These are phyloP conservation scores for Boletellus ananiceps DNA, from an alignment of 768 basidiomycete species.

Conservation along the genomic window DNA sequence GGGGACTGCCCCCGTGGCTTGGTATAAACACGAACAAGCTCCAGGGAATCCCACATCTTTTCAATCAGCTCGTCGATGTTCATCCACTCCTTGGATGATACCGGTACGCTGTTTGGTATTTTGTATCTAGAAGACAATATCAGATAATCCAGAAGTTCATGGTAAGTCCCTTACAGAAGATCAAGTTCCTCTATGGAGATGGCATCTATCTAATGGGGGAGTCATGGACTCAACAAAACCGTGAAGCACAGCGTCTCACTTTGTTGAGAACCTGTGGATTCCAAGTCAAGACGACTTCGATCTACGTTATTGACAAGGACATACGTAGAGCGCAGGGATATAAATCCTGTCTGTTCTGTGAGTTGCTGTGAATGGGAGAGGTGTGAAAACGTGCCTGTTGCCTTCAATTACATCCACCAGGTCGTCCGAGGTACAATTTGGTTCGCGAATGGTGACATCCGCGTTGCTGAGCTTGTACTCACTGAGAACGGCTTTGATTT, in stretches of 20 bases:
- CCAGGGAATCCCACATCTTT: conserved; percentile 89
- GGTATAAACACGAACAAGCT: conserved; percentile 94
- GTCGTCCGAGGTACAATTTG: conserved; percentile 90
- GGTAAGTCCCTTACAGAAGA: conserved; percentile 50
- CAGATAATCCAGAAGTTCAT: conserved; percentile 9
- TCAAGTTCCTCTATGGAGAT: conserved; percentile 98
- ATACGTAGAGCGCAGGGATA: conserved; percentile 86
- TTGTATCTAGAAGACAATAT: conserved; percentile 54
- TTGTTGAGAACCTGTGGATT: conserved; percentile 70
- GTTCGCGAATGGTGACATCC: conserved; percentile 90
- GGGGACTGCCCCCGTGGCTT: conserved; percentile 89
- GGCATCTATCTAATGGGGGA: conserved; percentile 73
- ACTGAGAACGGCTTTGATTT: conserved; percentile 90
- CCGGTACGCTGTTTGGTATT: conserved; percentile 92
- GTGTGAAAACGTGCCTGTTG: conserved; percentile 52
- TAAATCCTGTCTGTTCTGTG: conserved; percentile 60
- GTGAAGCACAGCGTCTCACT: conserved; percentile 36
- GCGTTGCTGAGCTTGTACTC: conserved; percentile 90
- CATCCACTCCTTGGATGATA: conserved; percentile 92
- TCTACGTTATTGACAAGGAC: conserved; percentile 22
- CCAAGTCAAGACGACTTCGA: background rate
- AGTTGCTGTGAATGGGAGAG: background rate
- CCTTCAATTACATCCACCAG: conserved; percentile 97
- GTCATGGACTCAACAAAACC: background rate
- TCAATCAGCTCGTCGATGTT: conserved; percentile 94